Evolutionary conservation across 345 rosid species (phyloP).

Genomic region (Arabis alpina): DNA sequence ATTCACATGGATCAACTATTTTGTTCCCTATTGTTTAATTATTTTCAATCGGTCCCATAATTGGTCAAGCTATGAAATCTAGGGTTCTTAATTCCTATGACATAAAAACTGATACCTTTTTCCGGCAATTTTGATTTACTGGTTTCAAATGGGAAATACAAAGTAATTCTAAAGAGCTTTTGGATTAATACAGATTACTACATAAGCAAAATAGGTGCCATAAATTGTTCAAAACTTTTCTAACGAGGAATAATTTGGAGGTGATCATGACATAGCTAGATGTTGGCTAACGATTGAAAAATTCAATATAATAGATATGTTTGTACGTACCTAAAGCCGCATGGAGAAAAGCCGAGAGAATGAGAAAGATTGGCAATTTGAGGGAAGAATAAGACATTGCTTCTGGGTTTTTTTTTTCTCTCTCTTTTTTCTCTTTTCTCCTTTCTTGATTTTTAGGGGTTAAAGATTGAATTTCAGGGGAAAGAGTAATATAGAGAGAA

Average conservation of each 20-base stretch:
- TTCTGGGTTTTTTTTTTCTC: neutral
- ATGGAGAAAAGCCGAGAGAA: slow-evolving; percentile 68
- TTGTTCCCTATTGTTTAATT: neutral
- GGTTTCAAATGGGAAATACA: too few species aligned
- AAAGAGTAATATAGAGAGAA: slow-evolving; percentile 17
- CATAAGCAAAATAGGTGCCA: too few species aligned
- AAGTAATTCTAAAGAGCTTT: too few species aligned
- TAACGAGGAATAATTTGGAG: neutral
- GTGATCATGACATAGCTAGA: neutral
- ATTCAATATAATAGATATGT: neutral
- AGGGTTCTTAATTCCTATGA: slow-evolving; percentile 8
- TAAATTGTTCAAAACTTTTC: neutral
- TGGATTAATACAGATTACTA: too few species aligned
- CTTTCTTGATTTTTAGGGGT: slow-evolving; percentile 23
- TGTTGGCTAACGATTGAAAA: neutral
- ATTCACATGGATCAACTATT: neutral
- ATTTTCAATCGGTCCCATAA: neutral
- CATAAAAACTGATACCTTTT: neutral
- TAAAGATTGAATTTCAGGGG: slow-evolving; percentile 15
- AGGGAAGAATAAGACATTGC: slow-evolving; percentile 62
- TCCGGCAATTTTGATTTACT: too few species aligned
- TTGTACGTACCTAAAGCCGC: slow-evolving; percentile 62
- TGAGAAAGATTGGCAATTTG: slow-evolving; percentile 53
- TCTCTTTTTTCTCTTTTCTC: slow-evolving; percentile 22
- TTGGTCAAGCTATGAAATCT: neutral